Evolutionary conservation across 2,329 filamentous ascomycete species (phyloP).

Genomic region (Cladosporium sp.): DNA sequence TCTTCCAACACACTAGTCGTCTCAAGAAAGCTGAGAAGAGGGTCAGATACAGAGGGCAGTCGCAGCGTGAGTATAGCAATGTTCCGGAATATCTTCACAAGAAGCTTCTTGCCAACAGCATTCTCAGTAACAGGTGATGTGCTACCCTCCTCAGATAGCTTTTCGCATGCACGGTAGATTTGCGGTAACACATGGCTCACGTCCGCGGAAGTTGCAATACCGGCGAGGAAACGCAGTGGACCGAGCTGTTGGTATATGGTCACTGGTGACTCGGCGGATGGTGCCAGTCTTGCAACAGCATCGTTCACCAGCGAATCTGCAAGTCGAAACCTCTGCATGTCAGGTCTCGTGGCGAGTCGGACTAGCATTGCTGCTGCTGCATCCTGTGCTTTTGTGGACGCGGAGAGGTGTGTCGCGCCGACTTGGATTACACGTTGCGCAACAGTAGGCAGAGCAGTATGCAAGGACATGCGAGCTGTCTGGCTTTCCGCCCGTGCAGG

Average conservation of each 20-base stretch:
- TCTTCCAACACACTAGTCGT: constrained; percentile 61
- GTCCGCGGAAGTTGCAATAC: constrained; percentile 69
- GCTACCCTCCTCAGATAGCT: constrained; percentile 56
- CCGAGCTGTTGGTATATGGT: constrained; percentile 75
- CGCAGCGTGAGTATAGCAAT: constrained; percentile 66
- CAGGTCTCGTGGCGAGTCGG: constrained; percentile 75
- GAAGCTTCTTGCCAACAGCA: constrained; percentile 75
- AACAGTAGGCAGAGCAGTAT: constrained; percentile 65
- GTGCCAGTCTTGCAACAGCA: constrained; percentile 61
- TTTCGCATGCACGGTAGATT: constrained; percentile 67
- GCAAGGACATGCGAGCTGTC: constrained; percentile 42
- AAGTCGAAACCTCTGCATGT: constrained; percentile 80
- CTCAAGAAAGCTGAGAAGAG: constrained; percentile 36
- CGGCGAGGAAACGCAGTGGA: constrained; percentile 74
- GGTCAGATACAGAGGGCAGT: constrained; percentile 27
- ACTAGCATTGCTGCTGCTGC: constrained; percentile 83
- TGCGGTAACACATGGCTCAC: constrained; percentile 65
- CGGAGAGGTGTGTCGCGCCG: constrained; percentile 68
- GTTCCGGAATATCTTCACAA: constrained; percentile 81
- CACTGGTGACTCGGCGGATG: constrained; percentile 31
- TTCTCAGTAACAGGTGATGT: constrained; percentile 65
- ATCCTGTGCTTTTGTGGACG: constrained; percentile 82
- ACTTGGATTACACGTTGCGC: constrained; percentile 69
- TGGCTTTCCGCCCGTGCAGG: neutral
- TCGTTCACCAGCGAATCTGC: constrained; percentile 68